These are phyloP conservation scores for Clonostachys chloroleuca DNA, from an alignment of 2,329 filamentous ascomycete species.

Conservation along the genomic window DNA sequence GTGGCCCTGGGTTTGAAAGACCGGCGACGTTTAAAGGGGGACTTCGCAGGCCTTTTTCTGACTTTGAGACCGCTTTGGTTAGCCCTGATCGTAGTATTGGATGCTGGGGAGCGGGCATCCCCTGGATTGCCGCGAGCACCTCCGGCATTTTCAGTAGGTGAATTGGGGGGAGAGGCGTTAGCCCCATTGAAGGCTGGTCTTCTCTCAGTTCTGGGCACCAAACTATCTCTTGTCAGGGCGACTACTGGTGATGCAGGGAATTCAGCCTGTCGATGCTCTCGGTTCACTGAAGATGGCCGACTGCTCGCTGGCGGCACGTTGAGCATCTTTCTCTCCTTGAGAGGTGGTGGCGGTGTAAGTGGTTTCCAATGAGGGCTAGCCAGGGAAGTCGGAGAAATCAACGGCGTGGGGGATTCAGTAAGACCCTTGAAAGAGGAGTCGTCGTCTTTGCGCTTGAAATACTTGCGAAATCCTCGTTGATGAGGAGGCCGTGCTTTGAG, in stretches of 20 bases:
- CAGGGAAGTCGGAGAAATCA: constrained; percentile 33
- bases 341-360: constrained; percentile 39
- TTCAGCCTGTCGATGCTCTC: constrained; percentile 6
- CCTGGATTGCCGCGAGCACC: too few species aligned
- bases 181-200: not conserved
- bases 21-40: constrained; percentile 6
- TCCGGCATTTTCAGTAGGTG: not conserved
- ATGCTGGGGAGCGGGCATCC: not conserved
- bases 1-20: constrained; percentile 31
- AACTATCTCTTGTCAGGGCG: constrained; percentile 26
- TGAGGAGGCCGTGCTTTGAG: constrained; percentile 13
- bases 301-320: constrained; percentile 15
- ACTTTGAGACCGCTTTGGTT: not conserved
- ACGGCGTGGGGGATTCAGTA: constrained; percentile 11
- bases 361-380: constrained; percentile 27
- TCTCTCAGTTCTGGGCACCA: constrained; percentile 14
- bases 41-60: not conserved
- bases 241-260: constrained; percentile 33
- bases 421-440: not conserved
- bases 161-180: not conserved
- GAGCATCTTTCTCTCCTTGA: constrained; percentile 41
- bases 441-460: not conserved
- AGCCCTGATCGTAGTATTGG: not conserved
- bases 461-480: not conserved
- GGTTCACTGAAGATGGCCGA: constrained; percentile 12